phyloP scores from a whole-genome alignment of 257 asterid species.

The Oldenlandia corymbosa region DNA sequence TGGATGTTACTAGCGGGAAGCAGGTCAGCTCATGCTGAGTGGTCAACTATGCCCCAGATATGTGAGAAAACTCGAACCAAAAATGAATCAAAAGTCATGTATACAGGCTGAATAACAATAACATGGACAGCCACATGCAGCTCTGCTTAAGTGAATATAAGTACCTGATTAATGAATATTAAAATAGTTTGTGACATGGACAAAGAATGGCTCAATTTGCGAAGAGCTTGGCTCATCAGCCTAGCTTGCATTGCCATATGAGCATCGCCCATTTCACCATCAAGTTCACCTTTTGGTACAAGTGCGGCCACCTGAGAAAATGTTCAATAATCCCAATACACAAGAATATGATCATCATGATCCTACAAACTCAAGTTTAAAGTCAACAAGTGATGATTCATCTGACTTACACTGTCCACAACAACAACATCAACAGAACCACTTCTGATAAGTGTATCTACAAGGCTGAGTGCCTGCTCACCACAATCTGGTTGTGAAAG shows the following conservation, averaged over 20 bases:
- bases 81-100: background rate
- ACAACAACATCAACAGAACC: conserved; percentile 98
- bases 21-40: background rate
- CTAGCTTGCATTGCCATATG: conserved; percentile 99
- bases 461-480: conserved; percentile 97
- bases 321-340: background rate
- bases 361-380: no score
- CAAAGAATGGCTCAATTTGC: conserved; percentile 88
- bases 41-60: background rate
- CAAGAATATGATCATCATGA: background rate
- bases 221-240: conserved; percentile 97
- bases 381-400: background rate
- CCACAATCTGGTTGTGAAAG: conserved; percentile 98
- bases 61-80: background rate
- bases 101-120: background rate
- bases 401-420: conserved; percentile 86
- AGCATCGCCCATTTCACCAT: conserved; percentile 99
- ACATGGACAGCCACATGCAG: background rate
- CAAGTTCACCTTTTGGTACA: conserved; percentile 95
- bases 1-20: background rate
- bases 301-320: conserved; percentile 85
- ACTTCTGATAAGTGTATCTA: conserved; percentile 93
- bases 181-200: conserved; percentile 88
- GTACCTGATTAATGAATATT: conserved; percentile 86
- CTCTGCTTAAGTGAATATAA: background rate